Evolutionary conservation across 2,329 filamentous ascomycete genomes (phyloP).

Genomic region (Epichloe scottii): DNA sequence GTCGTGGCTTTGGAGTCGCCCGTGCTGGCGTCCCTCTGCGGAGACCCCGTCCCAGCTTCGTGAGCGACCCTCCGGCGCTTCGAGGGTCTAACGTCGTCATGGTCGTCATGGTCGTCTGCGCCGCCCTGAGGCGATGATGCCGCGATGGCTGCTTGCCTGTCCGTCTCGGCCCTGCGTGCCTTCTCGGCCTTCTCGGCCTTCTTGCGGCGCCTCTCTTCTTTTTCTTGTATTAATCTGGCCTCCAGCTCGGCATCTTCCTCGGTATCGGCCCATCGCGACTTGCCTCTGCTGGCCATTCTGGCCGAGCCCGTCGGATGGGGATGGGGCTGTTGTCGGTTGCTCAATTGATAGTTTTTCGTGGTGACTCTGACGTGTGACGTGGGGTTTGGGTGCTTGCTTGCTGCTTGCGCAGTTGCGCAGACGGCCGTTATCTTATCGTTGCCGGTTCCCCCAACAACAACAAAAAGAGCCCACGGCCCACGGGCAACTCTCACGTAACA

Average conservation of each 20-base stretch:
- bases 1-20: conserved; percentile 21
- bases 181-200: conserved; percentile 82
- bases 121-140: not conserved
- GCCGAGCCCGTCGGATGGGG: not conserved
- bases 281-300: conserved; percentile 46
- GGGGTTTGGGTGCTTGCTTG: not conserved
- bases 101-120: conserved; percentile 14
- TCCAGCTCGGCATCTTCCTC: conserved; percentile 69
- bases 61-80: conserved; percentile 51
- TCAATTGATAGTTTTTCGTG: no score
- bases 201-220: conserved; percentile 75
- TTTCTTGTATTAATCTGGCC: conserved; percentile 63
- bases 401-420: not conserved
- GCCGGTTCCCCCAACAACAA: not conserved
- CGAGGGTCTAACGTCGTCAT: conserved; percentile 31
- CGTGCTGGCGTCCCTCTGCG: not conserved
- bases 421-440: not conserved
- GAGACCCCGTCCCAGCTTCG: conserved; percentile 19
- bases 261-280: conserved; percentile 80
- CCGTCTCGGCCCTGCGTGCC: conserved; percentile 50
- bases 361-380: no score
- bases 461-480: not conserved
- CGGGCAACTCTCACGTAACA: not conserved
- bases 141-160: not conserved
- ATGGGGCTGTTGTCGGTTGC: not conserved